These are phyloP conservation scores for Crithidia thermophila DNA, from an alignment of 208 protist genomes.

Conservation along the genomic window DNA sequence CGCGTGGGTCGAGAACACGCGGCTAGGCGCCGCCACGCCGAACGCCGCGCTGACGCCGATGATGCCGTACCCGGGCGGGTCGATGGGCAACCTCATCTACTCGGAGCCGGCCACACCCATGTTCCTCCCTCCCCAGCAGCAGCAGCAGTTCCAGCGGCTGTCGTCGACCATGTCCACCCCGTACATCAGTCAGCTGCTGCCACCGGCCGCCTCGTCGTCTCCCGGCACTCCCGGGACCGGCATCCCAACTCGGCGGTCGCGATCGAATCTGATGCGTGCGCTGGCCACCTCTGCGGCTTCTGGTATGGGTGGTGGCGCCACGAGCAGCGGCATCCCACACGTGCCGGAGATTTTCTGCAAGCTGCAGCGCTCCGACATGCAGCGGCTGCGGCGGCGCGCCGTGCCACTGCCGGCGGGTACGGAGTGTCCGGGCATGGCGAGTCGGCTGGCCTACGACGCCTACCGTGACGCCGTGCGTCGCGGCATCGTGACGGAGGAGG, in stretches of 20 bases:
- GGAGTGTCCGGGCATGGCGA: slow-evolving; percentile 24
- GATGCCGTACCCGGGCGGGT: neutral
- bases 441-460: slow-evolving; percentile 25
- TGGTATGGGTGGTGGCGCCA: no score
- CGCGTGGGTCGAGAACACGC: slow-evolving; percentile 22
- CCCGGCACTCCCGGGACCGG: neutral
- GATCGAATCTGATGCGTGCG: neutral
- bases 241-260: slow-evolving; percentile 1
- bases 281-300: neutral
- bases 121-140: slow-evolving; percentile 11
- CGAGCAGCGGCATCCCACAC: neutral
- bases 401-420: slow-evolving; percentile 11
- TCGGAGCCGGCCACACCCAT: slow-evolving; percentile 24
- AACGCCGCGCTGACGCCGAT: slow-evolving; percentile 13
- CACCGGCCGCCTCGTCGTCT: neutral
- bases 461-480: slow-evolving; percentile 23
- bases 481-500: slow-evolving; percentile 19
- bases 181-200: neutral
- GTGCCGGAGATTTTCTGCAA: slow-evolving; percentile 26
- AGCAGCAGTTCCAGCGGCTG: neutral
- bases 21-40: neutral
- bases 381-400: slow-evolving; percentile 13
- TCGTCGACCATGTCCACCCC: slow-evolving; percentile 10
- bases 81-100: neutral
- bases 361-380: slow-evolving; percentile 24